Evolutionary conservation across 1,139 yeast species (phyloP).

Genomic region (Sugiyamaella castrensis): DNA sequence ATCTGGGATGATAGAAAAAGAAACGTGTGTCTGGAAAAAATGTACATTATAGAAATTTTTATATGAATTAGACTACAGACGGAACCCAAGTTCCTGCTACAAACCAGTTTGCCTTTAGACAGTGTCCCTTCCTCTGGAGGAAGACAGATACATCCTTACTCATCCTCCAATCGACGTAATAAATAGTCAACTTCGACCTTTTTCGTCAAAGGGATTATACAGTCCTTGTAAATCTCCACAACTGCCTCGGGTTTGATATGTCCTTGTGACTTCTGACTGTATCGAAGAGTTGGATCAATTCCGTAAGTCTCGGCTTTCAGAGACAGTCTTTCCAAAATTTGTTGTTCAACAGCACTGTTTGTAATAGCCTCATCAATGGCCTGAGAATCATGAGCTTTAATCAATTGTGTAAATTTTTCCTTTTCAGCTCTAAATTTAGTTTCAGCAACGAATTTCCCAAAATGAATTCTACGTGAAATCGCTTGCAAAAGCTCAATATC

Average conservation of each 20-base stretch:
- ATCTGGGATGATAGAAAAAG: constrained; percentile 25
- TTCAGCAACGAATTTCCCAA: constrained; percentile 97
- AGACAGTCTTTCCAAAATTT: constrained; percentile 71
- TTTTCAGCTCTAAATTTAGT: constrained; percentile 75
- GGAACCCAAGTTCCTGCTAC: neutral
- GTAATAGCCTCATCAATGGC: constrained; percentile 84
- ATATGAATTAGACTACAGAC: neutral
- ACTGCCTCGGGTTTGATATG: constrained; percentile 79
- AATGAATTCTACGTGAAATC: constrained; percentile 89
- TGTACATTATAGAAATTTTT: neutral
- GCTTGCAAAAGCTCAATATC: constrained; percentile 89
- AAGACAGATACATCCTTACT: neutral
- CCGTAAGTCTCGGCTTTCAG: constrained; percentile 86
- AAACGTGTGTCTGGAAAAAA: neutral
- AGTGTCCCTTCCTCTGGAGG: neutral
- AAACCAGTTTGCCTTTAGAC: neutral
- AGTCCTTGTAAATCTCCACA: constrained; percentile 78
- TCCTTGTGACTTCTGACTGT: constrained; percentile 65
- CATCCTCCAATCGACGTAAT: constrained; percentile 71
- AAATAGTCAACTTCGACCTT: constrained; percentile 92
- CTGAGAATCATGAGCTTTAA: constrained; percentile 58
- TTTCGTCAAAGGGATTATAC: constrained; percentile 90
- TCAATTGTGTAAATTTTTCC: constrained; percentile 61
- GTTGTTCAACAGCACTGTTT: constrained; percentile 79
- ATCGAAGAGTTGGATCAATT: constrained; percentile 74